Evolutionary conservation across 345 rosid genomes (phyloP), one percentile per base, ranked within the genome.

Genomic region (Excoecaria cochinchinensis): DNA sequence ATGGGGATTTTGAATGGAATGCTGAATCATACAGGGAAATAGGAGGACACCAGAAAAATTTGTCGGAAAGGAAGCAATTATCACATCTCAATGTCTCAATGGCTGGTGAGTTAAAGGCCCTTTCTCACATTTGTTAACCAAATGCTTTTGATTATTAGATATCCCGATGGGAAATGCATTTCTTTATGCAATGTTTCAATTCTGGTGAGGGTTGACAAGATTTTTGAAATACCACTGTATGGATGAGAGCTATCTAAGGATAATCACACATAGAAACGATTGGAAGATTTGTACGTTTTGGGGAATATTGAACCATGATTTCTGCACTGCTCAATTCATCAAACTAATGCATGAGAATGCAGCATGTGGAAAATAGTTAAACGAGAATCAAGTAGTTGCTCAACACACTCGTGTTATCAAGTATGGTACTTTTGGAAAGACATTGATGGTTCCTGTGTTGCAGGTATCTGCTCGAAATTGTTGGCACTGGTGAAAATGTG

Each of bases 11-110:
- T 76, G 70, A 71, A 72, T 22, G 51, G 51, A 53, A 62, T 72
- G 76, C 73, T 75, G 78, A 53, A 79, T 55, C 81, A 25, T 82
- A 46, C 86, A 95, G 99, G 99, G 98, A 73, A 95, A 95, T 80
- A 80, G 92, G 79, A 87, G 99, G 82, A 95, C 99, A 9, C 98
- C 97, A 0, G 99, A 90, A 77, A 95, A 93, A 78, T 91, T 91
- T 88, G 95, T 95, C 40, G 99, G 99, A 69, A 95, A 91, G 89
- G 99, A 92, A 86, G 99, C 99, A 42, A 72, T 95, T 31, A 90
- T 95, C 77, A 91, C 98, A 78, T 92, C 98, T 75, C 99, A 95
- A 65, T 92, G 98, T 87, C 96, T 92, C 73, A 95, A 95, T 86
- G 99, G 99, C 84, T 95, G 99, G 99, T 95, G 78, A 77, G 91